Base-by-base conservation (phyloP, 78 protist genomes). In the Isochrysis galbana region DNA sequence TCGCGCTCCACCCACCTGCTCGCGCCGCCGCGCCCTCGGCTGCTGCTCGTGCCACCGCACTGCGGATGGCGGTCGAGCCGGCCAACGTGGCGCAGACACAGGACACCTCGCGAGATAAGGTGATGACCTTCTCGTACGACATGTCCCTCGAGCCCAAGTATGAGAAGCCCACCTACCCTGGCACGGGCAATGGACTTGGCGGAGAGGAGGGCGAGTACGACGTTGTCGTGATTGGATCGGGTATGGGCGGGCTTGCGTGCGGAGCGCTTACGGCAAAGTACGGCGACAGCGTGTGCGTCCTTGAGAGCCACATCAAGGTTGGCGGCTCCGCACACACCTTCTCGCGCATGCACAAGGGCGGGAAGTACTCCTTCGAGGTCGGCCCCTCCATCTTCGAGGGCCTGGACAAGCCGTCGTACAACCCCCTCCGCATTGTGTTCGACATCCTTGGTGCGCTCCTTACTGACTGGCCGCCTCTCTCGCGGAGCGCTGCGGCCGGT, bases 301-400 rank as follows among this genome's bases (percentile, higher is more conserved):
- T 77, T 46, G 86, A 77, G 86, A 21, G 48, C n/a, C 86, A 77
- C 46, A 41, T 77, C 86, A 77, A 77, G 86, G 36, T 46, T 23
- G 86, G 86, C 86, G 86, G 86, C 86, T 77, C 86, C 34, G 86
- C 86, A 46, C 86, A 77, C 86, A 77, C 86, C 29, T 77, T 77
- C 48, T 11, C 86, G 32, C 86, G 86, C 47, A 21, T 41, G 86
- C 86, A 77, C 48, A 39, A 77, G 34, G 86, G 86, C 86, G 86
- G 86, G 36, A 39, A 77, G 86, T 77, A 77, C 86, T 77, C 86
- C 39, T 77, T 77, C 46, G 86, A 77, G 46, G 86, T 77, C 3
- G 86, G 86, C 46, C 86, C 86, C 47, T 77, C 86, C 42, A 77
- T 77, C 34, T 77, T 77, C 47, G 86, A 77, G 46, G 86, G 86